These are phyloP conservation scores for Ehretia macrophylla DNA, from an alignment of 257 asterid species.

Conservation along the genomic window DNA sequence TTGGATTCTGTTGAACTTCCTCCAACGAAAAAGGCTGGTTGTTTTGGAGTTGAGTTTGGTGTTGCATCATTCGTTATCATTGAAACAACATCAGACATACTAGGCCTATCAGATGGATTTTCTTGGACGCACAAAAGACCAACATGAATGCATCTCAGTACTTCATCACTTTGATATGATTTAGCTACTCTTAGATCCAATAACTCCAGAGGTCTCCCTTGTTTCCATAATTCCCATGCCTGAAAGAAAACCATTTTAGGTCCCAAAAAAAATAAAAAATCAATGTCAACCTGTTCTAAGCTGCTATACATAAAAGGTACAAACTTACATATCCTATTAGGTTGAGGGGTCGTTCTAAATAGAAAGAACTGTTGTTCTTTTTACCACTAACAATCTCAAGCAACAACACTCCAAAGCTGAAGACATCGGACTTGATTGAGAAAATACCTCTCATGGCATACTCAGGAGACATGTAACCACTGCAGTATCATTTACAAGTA, in stretches of 20 bases:
- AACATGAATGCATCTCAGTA: slow-evolving; percentile 25
- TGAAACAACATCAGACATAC: slow-evolving; percentile 27
- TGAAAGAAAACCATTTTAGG: slow-evolving; percentile 3
- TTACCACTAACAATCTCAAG: slow-evolving; percentile 31
- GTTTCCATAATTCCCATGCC: slow-evolving; percentile 41
- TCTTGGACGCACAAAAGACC: slow-evolving; percentile 45
- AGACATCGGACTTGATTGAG: slow-evolving; percentile 27
- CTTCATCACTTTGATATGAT: slow-evolving; percentile 6
- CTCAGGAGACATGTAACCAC: slow-evolving; percentile 42
- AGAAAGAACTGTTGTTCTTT: slow-evolving; percentile 19
- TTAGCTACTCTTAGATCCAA: slow-evolving; percentile 21
- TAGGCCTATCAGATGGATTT: slow-evolving; percentile 27
- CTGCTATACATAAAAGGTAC: background rate
- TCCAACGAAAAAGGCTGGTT: slow-evolving; percentile 31
- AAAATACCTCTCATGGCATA: slow-evolving; percentile 27
- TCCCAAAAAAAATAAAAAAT: background rate
- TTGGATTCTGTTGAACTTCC: background rate
- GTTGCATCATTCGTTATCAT: slow-evolving; percentile 24
- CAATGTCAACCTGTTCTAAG: background rate
- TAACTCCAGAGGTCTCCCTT: slow-evolving; percentile 26
- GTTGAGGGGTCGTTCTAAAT: slow-evolving; percentile 23
- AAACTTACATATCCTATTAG: slow-evolving; percentile 30
- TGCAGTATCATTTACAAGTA: background rate
- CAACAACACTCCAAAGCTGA: slow-evolving; percentile 36
- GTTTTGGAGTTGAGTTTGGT: slow-evolving; percentile 17